These are phyloP conservation scores for Smittium mucronatum DNA, from an alignment of 371 early-diverging fungal genomes.

Conservation along the genomic window DNA sequence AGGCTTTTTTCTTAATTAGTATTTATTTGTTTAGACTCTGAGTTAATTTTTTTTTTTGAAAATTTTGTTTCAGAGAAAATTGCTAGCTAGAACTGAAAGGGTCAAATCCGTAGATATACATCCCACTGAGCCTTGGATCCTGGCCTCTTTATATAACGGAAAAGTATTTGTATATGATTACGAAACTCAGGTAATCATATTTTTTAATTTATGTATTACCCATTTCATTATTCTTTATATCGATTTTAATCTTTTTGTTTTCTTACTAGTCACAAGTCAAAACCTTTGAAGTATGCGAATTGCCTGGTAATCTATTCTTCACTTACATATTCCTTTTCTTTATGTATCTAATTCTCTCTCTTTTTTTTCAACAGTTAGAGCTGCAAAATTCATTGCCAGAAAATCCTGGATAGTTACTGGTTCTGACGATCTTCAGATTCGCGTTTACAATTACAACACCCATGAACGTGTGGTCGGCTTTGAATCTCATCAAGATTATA, in stretches of 20 bases:
- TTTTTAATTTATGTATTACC: neutral
- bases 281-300: slow-evolving; percentile 87
- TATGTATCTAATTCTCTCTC: no score
- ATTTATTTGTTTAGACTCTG: no score
- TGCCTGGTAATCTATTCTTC: slow-evolving; percentile 37
- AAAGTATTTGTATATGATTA: slow-evolving; percentile 97
- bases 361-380: slow-evolving; percentile 52
- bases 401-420: slow-evolving; percentile 97
- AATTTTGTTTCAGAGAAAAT: slow-evolving; percentile 19
- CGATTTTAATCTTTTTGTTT: slow-evolving; percentile 18
- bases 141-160: slow-evolving; percentile 94
- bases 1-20: no score
- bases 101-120: slow-evolving; percentile 98
- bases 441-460: slow-evolving; percentile 99
- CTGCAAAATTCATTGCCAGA: slow-evolving; percentile 89
- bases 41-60: no score
- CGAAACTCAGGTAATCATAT: slow-evolving; percentile 51
- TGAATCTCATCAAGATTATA: slow-evolving; percentile 98
- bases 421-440: slow-evolving; percentile 93
- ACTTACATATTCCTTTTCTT: neutral
- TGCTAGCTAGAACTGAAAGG: slow-evolving; percentile 81
- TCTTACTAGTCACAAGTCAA: slow-evolving; percentile 62
- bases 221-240: slow-evolving; percentile 6
- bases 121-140: slow-evolving; percentile 97
- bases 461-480: slow-evolving; percentile 90